Evolutionary conservation across 345 rosid species (phyloP), one percentile per base, ranked within the genome.

Genomic region (Lumnitzera littorea): DNA sequence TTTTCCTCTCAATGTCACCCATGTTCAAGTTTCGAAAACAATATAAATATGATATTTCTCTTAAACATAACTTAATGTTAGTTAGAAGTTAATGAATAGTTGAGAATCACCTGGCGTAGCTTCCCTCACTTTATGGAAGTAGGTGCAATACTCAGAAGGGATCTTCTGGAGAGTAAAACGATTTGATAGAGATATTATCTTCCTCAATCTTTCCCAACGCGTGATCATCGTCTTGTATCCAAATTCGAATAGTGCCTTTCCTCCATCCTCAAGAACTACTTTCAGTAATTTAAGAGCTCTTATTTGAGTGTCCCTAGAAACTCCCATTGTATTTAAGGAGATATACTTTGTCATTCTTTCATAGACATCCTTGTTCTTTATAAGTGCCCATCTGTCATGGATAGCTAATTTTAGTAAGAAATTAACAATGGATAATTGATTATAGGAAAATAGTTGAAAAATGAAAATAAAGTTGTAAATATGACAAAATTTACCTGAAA

Each of bases 231-330:
- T 82, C 9, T 57, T 56, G 55, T 81, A 67, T 11, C 82, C 89
- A 46, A 83, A 85, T 20, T 58, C 65, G 47, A 83, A 85, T 20
- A 88, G 67, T 2, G 62, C 67, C 24, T 56, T 60, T 24, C 74
- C 78, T 67, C 56, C 66, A 27, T 48, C 72, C 14, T 65, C 52
- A n/a, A 76, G 61, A 1, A 71, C 74, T 15, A 73, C 81, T 68
- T 81, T 77, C 2, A 85, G 68, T 50, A 85, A 77, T 61, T 80
- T 67, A 15, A 80, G 61, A 60, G 61, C 78, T 71, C 79, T 75
- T n/a, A 84, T 57, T 41, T 89, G 96, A 31, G 61, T 75, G 13
- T 83, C 95, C 64, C 55, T 62, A 0, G 95, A 84, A 68, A 84
- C 81, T 1, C 88, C 95, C 58, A 80, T 48, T 14, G 82, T 79